Base-by-base conservation (phyloP, 768 basidiomycete genomes). In the Thelephora aurantiotincta region DNA sequence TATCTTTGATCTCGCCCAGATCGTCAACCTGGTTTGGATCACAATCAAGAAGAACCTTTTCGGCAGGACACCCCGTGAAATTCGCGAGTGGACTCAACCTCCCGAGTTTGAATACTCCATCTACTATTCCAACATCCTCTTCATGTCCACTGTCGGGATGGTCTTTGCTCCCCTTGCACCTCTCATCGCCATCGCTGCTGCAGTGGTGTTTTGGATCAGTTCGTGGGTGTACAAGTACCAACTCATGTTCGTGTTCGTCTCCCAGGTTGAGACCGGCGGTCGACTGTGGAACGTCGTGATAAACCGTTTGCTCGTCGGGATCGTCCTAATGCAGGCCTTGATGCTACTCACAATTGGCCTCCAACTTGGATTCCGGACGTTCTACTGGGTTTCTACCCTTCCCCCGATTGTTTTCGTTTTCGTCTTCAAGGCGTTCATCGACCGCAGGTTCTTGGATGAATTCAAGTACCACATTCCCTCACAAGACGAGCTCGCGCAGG, bases 131-230 rank as follows among this genome's bases (percentile, higher is more conserved):
- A 79, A 82, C 54, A 67, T 75, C 46, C 65, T 90, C 35, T 90
- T 92, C 65, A 88, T 91, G 81, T 84, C 69, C n/a, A 75, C 87
- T n/a, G 89, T 99, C 43, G 93, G 81, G 0, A 65, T 99, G 44
- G 82, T 96, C 14, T 98, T 98, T 57, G 91, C 94, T 0, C 94
- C 94, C 12, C 68, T 99, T 5, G 93, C 94, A 0, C 96, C 96
- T 1, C 65, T 98, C 26, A 92, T 99, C 13, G 75, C 73, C 7
- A 70, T 92, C 22, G 87, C 85, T 14, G 89, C 80, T 11, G 81
- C 82, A 2, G 60, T 83, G 30, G 89, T 96, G 18, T 86, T 92
- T 62, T 97, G 91, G 87, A 67, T 83, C 57, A 77, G 77, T 51
- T 84, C 82, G 5, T 79, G 79, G 71, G 85, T 89, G 18, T 90